Conservation (phyloP, 805 yeast species). For the Jamesozyma lodderae region DNA sequence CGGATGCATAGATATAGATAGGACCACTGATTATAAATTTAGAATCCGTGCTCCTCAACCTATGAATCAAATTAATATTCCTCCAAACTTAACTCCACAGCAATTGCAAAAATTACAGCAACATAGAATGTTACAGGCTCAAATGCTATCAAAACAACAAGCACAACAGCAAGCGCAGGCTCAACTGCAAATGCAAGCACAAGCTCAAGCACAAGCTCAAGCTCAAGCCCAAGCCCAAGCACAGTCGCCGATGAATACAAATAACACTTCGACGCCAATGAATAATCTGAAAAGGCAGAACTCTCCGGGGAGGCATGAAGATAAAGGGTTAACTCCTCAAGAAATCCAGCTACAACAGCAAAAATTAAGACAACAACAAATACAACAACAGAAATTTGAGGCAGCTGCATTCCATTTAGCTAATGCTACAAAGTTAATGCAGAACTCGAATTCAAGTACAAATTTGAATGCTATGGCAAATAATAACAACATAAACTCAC, state of each 20-base stretch:
- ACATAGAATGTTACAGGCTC: slow-evolving; percentile 20
- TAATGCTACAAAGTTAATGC: slow-evolving; percentile 26
- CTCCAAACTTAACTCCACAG: slow-evolving; percentile 18
- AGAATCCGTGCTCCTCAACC: slow-evolving; percentile 43
- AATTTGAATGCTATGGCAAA: neutral
- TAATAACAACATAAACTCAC: slow-evolving; percentile 3
- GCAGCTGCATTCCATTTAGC: slow-evolving; percentile 28
- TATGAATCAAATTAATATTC: slow-evolving; percentile 15
- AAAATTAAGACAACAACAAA: slow-evolving; percentile 28
- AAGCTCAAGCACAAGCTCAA: slow-evolving; percentile 10
- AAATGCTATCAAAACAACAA: slow-evolving; percentile 10
- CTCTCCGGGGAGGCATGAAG: slow-evolving; percentile 6
- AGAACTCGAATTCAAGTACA: slow-evolving; percentile 7
- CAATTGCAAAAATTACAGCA: slow-evolving; percentile 20
- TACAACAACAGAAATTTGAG: slow-evolving; percentile 29
- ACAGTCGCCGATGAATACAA: neutral
- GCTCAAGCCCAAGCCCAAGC: slow-evolving; percentile 3
- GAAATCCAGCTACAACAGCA: slow-evolving; percentile 30
- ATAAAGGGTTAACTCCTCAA: slow-evolving; percentile 27
- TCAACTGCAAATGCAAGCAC: slow-evolving; percentile 9
- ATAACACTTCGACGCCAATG: neutral
- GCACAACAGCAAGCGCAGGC: slow-evolving; percentile 10
- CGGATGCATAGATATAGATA: slow-evolving; percentile 69
- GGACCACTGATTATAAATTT: slow-evolving; percentile 54
- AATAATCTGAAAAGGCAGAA: neutral